Evolutionary conservation across 192 early-diverging fungal species (phyloP), one percentile per base, ranked within the genome.

Genomic region (Coemansia sp.): DNA sequence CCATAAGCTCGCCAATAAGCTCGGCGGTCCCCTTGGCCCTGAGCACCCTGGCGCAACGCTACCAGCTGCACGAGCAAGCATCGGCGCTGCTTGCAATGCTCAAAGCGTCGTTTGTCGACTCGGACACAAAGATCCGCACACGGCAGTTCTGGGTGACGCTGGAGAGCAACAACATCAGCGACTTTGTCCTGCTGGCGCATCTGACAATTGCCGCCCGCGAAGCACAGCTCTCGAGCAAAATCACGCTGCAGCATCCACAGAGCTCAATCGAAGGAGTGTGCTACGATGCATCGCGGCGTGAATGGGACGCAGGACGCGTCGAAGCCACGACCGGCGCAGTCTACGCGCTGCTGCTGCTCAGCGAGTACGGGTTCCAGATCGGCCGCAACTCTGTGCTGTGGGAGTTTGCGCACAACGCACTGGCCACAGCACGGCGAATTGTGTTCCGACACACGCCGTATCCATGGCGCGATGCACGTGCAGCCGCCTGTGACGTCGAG

Each of bases 141-240:
- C 66, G 70, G 12, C 70, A 69, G 64, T 73, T 78, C 67, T 73
- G 76, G 70, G 71, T 56, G 12, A 60, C 71, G 40, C 64, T 78
- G 50, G 62, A 65, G n/a, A 56, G 63, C 20, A 64, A 67, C 40
- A 52, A 19, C 0, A 49, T 57, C 17, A 58, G 66, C 59, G 76
- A 78, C 71, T 78, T 78, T 66, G 76, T 62, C 14, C 51, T 73
- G 34, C 64, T 78, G n/a, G 76, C 76, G 57, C 67, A 78, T 36
- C 38, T 68, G 51, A 59, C 63, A 8, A 52, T 78, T 8, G 66
- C 75, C 3, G 58, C 56, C 17, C 65, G 60, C 21, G 72, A 74
- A 47, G 70, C 59, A 19, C 71, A 38, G 44, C 60, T 61, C 12
- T 59, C 63, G 9, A 46, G 34, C 40, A 28, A 31, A 20, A 34